Conservation (phyloP, 192 early-diverging fungal species). For the Anaeromyces robustus region DNA sequence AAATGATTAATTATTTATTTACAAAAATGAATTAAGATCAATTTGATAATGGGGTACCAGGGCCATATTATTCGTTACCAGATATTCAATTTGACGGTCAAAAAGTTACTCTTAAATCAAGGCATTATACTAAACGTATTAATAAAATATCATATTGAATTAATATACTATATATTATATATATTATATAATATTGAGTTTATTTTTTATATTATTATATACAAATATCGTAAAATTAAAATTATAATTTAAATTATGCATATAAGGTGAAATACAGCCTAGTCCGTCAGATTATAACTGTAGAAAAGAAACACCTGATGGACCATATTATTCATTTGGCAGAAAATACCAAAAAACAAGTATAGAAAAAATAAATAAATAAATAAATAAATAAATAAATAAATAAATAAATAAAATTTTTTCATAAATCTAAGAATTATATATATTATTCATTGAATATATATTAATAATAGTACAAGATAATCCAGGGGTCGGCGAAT, state of each 20-base stretch:
- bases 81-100: background rate
- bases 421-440: background rate
- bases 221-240: too few relatives aligned
- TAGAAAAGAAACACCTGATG: background rate
- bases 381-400: too few relatives aligned
- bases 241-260: too few relatives aligned
- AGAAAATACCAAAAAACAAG: background rate
- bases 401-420: too few relatives aligned
- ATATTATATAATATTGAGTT: too few relatives aligned
- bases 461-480: background rate
- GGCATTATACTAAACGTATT: background rate
- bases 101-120: background rate
- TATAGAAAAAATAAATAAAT: background rate
- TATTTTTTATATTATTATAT: too few relatives aligned
- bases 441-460: background rate
- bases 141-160: background rate
- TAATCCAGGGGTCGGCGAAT: background rate
- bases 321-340: background rate
- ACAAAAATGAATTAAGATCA: too few relatives aligned
- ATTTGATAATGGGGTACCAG: background rate
- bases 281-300: background rate
- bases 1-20: too few relatives aligned
- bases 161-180: too few relatives aligned
- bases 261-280: background rate
- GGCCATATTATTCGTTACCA: background rate